A percentile compares a stretch with the other conserved stretches of the same genome.
Evolutionary conservation across 2,329 filamentous ascomycete species (phyloP).

Genomic region (Xylariaceae sp.): DNA sequence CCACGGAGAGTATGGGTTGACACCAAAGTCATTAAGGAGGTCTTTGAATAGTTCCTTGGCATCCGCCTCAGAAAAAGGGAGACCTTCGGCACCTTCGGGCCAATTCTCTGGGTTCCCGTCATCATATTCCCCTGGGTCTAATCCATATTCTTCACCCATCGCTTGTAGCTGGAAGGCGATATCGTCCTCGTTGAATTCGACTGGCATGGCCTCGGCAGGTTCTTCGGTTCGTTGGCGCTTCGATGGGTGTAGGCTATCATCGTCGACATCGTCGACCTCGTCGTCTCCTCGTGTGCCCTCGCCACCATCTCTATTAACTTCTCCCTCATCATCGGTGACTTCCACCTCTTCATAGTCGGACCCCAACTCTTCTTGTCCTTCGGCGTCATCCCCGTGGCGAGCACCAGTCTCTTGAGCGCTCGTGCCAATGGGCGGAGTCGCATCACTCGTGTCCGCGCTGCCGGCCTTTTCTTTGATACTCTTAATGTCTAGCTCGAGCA

Average conservation of each 20-base stretch:
- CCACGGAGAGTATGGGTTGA: constrained; percentile 91
- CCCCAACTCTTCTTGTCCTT: constrained; percentile 57
- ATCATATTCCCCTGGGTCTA: constrained; percentile 79
- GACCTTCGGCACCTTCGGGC: constrained; percentile 74
- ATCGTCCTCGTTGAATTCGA: constrained; percentile 93
- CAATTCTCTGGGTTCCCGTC: constrained; percentile 65
- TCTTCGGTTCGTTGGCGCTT: constrained; percentile 58
- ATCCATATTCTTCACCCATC: constrained; percentile 84
- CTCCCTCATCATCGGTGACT: constrained; percentile 55
- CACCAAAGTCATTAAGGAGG: constrained; percentile 78
- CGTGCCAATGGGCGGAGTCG: not conserved
- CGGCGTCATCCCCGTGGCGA: constrained; percentile 46
- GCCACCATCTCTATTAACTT: constrained; percentile 39
- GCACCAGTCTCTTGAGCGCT: constrained; percentile 35
- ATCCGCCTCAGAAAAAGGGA: constrained; percentile 76
- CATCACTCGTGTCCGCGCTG: constrained; percentile 19
- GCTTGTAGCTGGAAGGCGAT: constrained; percentile 90
- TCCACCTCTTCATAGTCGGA: constrained; percentile 82
- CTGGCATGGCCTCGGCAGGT: constrained; percentile 49
- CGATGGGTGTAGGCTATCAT: constrained; percentile 52
- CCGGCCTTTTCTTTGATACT: constrained; percentile 65
- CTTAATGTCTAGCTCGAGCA: constrained; percentile 74
- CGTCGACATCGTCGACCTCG: constrained; percentile 59
- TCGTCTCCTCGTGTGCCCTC: constrained; percentile 55
- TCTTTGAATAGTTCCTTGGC: constrained; percentile 81